Evolutionary conservation across 768 basidiomycete genomes (phyloP).

Genomic region (Pisolithus tinctorius): DNA sequence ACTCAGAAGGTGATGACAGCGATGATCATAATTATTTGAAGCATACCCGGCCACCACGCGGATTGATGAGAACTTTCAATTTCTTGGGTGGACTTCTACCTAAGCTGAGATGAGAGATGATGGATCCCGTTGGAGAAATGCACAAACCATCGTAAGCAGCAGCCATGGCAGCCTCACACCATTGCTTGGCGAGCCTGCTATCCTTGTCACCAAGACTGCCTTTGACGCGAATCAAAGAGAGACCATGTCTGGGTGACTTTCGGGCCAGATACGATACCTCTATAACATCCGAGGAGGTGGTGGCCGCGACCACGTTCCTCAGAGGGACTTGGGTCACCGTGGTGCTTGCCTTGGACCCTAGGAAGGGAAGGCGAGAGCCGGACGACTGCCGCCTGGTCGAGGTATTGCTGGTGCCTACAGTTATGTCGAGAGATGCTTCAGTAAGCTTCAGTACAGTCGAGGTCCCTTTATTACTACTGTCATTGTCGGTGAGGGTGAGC

Average conservation of each 20-base stretch:
- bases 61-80: slow-evolving; percentile 73
- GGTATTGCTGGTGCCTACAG: slow-evolving; percentile 6
- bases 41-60: slow-evolving; percentile 69
- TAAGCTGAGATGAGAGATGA: slow-evolving; percentile 10
- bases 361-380: slow-evolving; percentile 4
- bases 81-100: slow-evolving; percentile 50
- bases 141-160: slow-evolving; percentile 52
- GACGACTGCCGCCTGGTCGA: slow-evolving; percentile 5
- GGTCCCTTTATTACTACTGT: slow-evolving; percentile 1
- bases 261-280: slow-evolving; percentile 48
- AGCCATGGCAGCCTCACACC: slow-evolving; percentile 49
- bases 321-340: slow-evolving; percentile 28
- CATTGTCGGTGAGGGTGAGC: slow-evolving; percentile 13
- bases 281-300: slow-evolving; percentile 30
- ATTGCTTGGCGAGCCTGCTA: slow-evolving; percentile 33
- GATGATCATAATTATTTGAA: neutral
- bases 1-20: neutral
- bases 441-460: slow-evolving; percentile 21
- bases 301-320: slow-evolving; percentile 52
- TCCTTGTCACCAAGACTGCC: slow-evolving; percentile 36
- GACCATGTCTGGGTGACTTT: slow-evolving; percentile 33
- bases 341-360: neutral
- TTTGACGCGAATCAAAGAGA: slow-evolving; percentile 33
- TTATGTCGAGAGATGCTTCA: slow-evolving; percentile 17
- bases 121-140: neutral